Percentiles rank a stretch among this genome's conserved stretches.
These are phyloP conservation scores for Exophiala xenobiotica DNA, from an alignment of 2,329 filamentous ascomycete species.

Conservation along the genomic window DNA sequence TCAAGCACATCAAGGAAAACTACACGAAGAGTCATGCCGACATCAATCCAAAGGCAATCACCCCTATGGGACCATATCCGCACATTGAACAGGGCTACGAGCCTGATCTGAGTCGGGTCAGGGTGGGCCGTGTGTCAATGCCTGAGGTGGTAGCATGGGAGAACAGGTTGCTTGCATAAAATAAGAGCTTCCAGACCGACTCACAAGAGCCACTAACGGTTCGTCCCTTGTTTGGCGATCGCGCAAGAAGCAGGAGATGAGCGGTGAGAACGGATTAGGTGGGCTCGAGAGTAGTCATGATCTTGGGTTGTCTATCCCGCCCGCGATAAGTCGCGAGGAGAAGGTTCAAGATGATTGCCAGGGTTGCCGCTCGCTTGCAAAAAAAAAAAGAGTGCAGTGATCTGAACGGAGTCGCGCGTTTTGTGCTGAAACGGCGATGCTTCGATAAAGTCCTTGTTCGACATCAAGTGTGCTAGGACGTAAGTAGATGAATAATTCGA, in stretches of 20 bases:
- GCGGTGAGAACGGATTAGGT: not conserved
- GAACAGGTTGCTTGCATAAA: slow-evolving; percentile 13
- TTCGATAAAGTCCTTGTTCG: not conserved
- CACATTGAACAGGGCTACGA: slow-evolving; percentile 56
- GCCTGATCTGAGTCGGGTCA: slow-evolving; percentile 49
- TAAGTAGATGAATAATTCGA: not conserved
- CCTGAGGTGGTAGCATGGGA: slow-evolving; percentile 27
- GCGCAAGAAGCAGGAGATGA: not conserved
- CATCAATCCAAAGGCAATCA: slow-evolving; percentile 62
- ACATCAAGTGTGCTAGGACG: not conserved
- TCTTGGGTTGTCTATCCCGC: too few relatives aligned
- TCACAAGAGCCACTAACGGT: not conserved
- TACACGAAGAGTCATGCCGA: slow-evolving; percentile 61
- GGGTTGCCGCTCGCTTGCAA: too few relatives aligned
- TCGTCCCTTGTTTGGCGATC: not conserved
- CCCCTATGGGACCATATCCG: slow-evolving; percentile 62
- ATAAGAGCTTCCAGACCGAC: not conserved
- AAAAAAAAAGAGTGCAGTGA: too few relatives aligned
- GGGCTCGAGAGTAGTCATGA: not conserved
- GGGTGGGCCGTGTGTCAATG: slow-evolving; percentile 46
- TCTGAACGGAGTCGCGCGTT: too few relatives aligned
- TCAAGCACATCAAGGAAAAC: slow-evolving; percentile 68
- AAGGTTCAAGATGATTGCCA: too few relatives aligned
- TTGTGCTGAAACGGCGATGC: not conserved
- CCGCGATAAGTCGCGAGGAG: too few relatives aligned